A percentile compares a stretch with the other conserved stretches of the same genome.
These are phyloP conservation scores for Ascochyta clinopodiicola DNA, from an alignment of 2,329 filamentous ascomycete genomes.

Conservation along the genomic window DNA sequence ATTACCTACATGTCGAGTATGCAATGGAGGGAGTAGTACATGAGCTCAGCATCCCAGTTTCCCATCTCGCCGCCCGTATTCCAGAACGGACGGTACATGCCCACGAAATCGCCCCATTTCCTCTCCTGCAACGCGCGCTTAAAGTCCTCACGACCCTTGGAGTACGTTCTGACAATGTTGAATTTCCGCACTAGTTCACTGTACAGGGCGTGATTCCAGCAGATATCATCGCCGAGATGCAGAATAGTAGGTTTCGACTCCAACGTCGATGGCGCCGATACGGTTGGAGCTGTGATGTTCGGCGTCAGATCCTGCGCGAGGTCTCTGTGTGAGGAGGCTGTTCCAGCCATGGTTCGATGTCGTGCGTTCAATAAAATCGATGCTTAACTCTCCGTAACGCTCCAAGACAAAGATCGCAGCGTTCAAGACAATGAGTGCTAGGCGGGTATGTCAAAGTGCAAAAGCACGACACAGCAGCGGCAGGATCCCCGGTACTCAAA, in stretches of 20 bases:
- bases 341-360: not conserved
- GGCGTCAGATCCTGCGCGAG: not conserved
- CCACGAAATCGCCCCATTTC: constrained; percentile 53
- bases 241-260: constrained; percentile 44
- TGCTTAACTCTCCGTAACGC: too few species aligned
- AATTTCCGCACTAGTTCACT: constrained; percentile 45
- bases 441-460: not conserved
- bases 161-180: constrained; percentile 49
- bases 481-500: not conserved
- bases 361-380: too few species aligned
- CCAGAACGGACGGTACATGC: constrained; percentile 66
- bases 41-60: constrained; percentile 66
- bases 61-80: constrained; percentile 71
- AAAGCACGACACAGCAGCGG: not conserved
- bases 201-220: constrained; percentile 55
- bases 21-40: constrained; percentile 34
- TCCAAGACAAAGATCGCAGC: too few species aligned
- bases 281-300: not conserved
- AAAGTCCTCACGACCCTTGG: constrained; percentile 49
- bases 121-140: constrained; percentile 47
- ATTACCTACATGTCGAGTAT: too few species aligned
- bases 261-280: not conserved
- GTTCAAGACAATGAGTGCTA: not conserved
- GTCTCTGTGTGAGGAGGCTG: not conserved
- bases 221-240: constrained; percentile 54